Base-by-base conservation (phyloP, 257 asterid genomes). In the Paulownia fortunei region DNA sequence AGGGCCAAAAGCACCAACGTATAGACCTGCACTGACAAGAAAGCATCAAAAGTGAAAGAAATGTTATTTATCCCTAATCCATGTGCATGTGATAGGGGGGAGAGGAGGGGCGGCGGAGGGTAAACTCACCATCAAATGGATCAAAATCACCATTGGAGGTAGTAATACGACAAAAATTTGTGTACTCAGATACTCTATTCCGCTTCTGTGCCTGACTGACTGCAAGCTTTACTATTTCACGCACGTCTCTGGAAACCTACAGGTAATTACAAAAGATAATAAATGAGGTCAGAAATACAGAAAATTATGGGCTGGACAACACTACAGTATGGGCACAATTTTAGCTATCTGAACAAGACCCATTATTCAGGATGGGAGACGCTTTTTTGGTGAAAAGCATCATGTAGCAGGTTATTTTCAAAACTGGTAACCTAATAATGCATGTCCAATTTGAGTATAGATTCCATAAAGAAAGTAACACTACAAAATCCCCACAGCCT, bases 1-100 rank as follows among this genome's bases (percentile, higher is more conserved):
- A 71, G 99, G 99, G 75, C 97, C 99, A 84, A 95, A 95, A 52
- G 98, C 97, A 85, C 99, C 99, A 81, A 91, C 96, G 74, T 90
- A 95, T 19, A 95, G 83, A 70, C 98, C 99, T 95, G 84, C 79
- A 79, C 7, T 27, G 76, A 49, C 75, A 76, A 51, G 52, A 77
- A 79, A 15, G 64, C 76, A 59, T 49, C 52, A 46, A 51, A 76
- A 79, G 69, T 59, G 39, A 62, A 68, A 55, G 5, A 59, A 30
- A 46, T 32, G 19, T 36, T 24, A 27, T 74, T 51, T 61, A 9
- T 65, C 42, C 16, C 21, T 34, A 23, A 42, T 74, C 49, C 23
- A 74, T 64, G 41, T 41, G 60, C 58, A 58, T 44, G 73, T 26
- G 41, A 16, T 12, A 3, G 54, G 77, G 70, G 73, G 44, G 8